Conservation (phyloP, 306 rosid genomes). For the Boehmeria nivea region DNA sequence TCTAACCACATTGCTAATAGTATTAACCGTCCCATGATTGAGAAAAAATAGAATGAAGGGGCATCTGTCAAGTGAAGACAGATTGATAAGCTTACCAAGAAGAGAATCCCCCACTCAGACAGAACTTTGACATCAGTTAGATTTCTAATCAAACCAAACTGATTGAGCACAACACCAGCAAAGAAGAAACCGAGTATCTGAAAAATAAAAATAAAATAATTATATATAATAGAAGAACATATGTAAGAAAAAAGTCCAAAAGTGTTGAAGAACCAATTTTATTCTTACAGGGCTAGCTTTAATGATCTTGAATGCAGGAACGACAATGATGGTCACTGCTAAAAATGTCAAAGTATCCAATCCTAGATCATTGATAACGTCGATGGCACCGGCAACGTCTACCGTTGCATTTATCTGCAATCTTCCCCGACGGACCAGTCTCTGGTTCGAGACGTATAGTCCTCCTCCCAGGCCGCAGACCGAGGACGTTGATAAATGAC, state of each 20-base stretch:
- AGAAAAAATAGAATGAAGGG: too few relatives aligned
- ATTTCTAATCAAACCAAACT: constrained; percentile 92
- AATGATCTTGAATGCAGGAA: constrained; percentile 75
- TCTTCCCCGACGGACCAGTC: constrained; percentile 32
- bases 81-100: constrained; percentile 93
- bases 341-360: constrained; percentile 83
- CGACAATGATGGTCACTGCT: constrained; percentile 74
- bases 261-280: neutral
- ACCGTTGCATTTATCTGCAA: constrained; percentile 37
- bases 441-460: constrained; percentile 31
- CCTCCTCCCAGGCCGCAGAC: constrained; percentile 27
- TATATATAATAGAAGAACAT: neutral
- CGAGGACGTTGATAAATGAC: constrained; percentile 20
- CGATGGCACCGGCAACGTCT: constrained; percentile 72
- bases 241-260: neutral
- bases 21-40: too few relatives aligned
- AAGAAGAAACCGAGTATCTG: constrained; percentile 99
- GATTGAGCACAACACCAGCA: constrained; percentile 91
- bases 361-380: constrained; percentile 87
- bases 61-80: neutral
- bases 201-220: constrained; percentile 18
- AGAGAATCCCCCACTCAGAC: constrained; percentile 99
- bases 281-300: constrained; percentile 66
- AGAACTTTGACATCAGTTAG: constrained; percentile 82
- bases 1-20: too few relatives aligned